These are phyloP conservation scores for Yamadazyma spencermartinsiae DNA, from an alignment of 1,139 yeast species.

Conservation along the genomic window DNA sequence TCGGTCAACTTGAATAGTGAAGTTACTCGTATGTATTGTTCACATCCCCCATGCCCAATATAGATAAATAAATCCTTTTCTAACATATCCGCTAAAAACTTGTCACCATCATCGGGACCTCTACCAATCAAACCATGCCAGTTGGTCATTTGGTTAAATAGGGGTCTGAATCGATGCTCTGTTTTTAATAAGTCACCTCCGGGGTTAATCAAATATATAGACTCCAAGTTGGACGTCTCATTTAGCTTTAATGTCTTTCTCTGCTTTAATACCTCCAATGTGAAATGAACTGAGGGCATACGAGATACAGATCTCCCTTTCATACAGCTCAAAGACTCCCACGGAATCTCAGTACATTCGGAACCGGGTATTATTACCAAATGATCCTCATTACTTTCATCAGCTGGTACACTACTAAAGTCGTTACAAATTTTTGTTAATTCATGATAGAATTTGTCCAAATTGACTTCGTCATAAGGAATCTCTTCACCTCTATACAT, in stretches of 20 bases:
- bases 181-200: slow-evolving; percentile 74
- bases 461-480: slow-evolving; percentile 64
- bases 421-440: slow-evolving; percentile 27
- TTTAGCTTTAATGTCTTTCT: slow-evolving; percentile 8
- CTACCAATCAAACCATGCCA: slow-evolving; percentile 61
- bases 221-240: slow-evolving; percentile 1
- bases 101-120: slow-evolving; percentile 54
- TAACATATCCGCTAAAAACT: slow-evolving; percentile 35
- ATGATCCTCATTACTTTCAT: slow-evolving; percentile 39
- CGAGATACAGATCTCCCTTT: slow-evolving; percentile 62
- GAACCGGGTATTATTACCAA: slow-evolving; percentile 69
- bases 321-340: slow-evolving; percentile 78
- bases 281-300: slow-evolving; percentile 62
- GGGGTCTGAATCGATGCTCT: slow-evolving; percentile 54
- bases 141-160: slow-evolving; percentile 35
- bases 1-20: slow-evolving; percentile 25
- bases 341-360: slow-evolving; percentile 68
- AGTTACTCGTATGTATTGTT: slow-evolving; percentile 61
- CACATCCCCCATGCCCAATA: slow-evolving; percentile 96
- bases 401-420: neutral
- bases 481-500: slow-evolving; percentile 64
- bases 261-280: slow-evolving; percentile 42
- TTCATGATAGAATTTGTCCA: slow-evolving; percentile 50
- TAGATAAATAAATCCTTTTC: slow-evolving; percentile 63
- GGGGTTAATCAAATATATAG: slow-evolving; percentile 69